Conservation (phyloP, 495 filamentous ascomycete species). For the Lasiosphaeria miniovina region DNA sequence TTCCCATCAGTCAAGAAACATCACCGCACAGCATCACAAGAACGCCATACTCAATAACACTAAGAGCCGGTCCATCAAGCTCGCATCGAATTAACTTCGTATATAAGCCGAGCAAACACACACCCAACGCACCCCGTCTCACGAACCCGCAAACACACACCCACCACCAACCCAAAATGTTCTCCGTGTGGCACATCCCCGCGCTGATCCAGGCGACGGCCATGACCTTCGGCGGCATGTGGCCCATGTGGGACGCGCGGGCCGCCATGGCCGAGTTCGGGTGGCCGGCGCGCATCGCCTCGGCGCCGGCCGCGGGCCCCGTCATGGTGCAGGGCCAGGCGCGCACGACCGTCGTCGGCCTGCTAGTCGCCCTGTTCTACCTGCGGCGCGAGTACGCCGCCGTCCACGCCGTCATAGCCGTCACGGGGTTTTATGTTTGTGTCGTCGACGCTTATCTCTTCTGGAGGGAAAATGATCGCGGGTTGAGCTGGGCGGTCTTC, state of each 20-base stretch:
- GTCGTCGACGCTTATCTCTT: constrained; percentile 29
- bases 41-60: too few species aligned
- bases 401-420: constrained; percentile 33
- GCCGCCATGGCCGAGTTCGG: constrained; percentile 34
- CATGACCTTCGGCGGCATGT: constrained; percentile 33
- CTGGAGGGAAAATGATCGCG: constrained; percentile 33
- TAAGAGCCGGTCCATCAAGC: too few species aligned
- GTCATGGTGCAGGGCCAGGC: constrained; percentile 28
- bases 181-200: constrained; percentile 27
- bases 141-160: too few species aligned
- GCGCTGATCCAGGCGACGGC: constrained; percentile 27
- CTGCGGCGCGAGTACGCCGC: constrained; percentile 17
- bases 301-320: constrained; percentile 22
- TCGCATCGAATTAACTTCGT: too few species aligned
- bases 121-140: too few species aligned
- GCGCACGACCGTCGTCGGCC: constrained; percentile 31
- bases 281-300: constrained; percentile 30
- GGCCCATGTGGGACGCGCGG: constrained; percentile 28
- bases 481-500: constrained; percentile 29
- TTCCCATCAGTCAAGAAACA: too few species aligned
- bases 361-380: constrained; percentile 29
- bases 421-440: constrained; percentile 31
- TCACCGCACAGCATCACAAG: too few species aligned
- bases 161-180: constrained; percentile 8
- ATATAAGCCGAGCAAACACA: too few species aligned